phyloP scores from a whole-genome alignment of 148 eudicot species.

The Amaranthus hypochondriacus region DNA sequence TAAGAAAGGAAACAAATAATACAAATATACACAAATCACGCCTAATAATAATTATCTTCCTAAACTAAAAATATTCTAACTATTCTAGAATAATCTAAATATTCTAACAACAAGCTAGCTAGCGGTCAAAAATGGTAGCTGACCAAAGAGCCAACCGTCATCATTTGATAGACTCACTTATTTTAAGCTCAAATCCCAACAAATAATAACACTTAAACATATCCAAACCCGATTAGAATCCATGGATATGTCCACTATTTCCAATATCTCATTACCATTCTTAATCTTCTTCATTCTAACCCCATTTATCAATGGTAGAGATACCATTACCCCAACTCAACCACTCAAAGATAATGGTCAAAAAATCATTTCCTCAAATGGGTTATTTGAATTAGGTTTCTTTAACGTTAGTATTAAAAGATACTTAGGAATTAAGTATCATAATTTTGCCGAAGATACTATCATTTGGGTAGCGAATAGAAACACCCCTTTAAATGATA shows the following conservation, averaged over 20 bases:
- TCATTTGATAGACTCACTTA: too few relatives aligned
- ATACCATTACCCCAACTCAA: neutral
- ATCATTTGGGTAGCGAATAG: constrained; percentile 11
- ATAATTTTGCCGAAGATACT: neutral
- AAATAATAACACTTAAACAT: too few relatives aligned
- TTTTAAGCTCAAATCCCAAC: too few relatives aligned
- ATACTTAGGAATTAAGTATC: constrained; percentile 7
- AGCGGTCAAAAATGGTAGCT: too few relatives aligned
- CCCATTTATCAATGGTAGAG: neutral
- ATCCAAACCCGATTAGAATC: too few relatives aligned
- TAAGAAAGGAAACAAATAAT: too few relatives aligned
- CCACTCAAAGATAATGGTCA: neutral
- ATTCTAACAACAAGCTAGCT: too few relatives aligned
- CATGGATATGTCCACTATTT: neutral
- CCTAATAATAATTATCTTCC: too few relatives aligned
- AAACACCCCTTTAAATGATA: neutral
- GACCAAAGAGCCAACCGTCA: too few relatives aligned
- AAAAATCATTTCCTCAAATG: neutral
- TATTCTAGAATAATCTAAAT: too few relatives aligned
- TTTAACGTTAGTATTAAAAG: neutral
- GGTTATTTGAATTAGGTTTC: constrained; percentile 2
- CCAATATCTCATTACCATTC: neutral
- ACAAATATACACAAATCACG: too few relatives aligned
- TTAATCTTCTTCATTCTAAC: neutral
- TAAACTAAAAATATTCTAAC: too few relatives aligned